Base-by-base conservation (phyloP, 202 grass and related monocot genomes). In the Dendrocalamus latiflorus region DNA sequence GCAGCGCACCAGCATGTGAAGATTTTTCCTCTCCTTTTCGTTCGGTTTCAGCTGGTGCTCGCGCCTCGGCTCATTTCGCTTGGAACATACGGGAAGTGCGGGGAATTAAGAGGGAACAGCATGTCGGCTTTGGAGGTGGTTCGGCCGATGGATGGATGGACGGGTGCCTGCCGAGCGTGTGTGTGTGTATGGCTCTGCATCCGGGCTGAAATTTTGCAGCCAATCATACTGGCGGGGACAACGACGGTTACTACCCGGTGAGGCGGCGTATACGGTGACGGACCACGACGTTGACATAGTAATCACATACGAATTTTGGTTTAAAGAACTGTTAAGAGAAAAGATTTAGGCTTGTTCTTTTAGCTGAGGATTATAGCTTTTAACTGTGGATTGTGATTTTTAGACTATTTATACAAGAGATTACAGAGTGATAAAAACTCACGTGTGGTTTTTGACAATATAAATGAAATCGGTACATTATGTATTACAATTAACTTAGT, bases 91-190 rank as follows among this genome's bases (percentile, higher is more conserved):
- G 83, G 82, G 65, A 85, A 81, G 82, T 53, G 77, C 45, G 45
- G 44, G 70, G 38, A 76, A 17, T 81, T 49, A 70, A 50, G 71
- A 55, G 61, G 62, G 75, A 37, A 74, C 76, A 81, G 25, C 71
- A 42, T 71, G 82, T 85, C 77, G 72, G 72, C 71, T 77, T 85
- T 34, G 65, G 82, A 20, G 87, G 83, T 89, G 65, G 87, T 85
- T 85, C 82, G 41, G 70, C 4, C 17, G 66, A 59, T 54, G 63
- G 69, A 17, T 24, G 14, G 48, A 30, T 67, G 60, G 48, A 30
- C 57, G 60, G 71, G 22, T 21, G 60, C 48, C 59, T 59, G 22
- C 56, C 22, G 22, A 6, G n/a, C 3, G 54, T 6, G 5, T 4
- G 20, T 8, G 21, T 12, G n/a, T 12, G 21, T 24, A 24, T 26